Conservation (phyloP, 371 early-diverging fungal genomes). For the Mortierella sp. region DNA sequence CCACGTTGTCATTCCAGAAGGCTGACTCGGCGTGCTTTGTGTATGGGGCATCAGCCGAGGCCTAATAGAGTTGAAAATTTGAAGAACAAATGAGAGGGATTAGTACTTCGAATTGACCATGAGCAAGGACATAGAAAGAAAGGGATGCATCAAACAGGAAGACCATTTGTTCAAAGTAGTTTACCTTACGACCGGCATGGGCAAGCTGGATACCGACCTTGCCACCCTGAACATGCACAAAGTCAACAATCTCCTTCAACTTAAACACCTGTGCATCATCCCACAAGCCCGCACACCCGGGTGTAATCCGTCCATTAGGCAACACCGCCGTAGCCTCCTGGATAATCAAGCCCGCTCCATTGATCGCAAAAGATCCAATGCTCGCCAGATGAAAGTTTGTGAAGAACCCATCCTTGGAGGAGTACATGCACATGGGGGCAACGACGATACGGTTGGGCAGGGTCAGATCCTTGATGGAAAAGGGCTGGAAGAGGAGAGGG, state of each 20-base stretch:
- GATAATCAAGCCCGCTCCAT: constrained; percentile 82
- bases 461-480: constrained; percentile 69
- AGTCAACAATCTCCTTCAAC: constrained; percentile 75
- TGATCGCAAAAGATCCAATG: constrained; percentile 77
- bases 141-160: neutral
- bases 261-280: constrained; percentile 79
- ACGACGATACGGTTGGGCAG: constrained; percentile 85
- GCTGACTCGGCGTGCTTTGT: constrained; percentile 62
- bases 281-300: constrained; percentile 87
- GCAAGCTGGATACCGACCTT: constrained; percentile 83
- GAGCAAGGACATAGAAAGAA: neutral
- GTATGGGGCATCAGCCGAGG: constrained; percentile 67
- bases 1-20: constrained; percentile 85
- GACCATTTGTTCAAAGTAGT: neutral
- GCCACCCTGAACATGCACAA: constrained; percentile 74
- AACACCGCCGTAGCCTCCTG: constrained; percentile 87
- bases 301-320: constrained; percentile 85
- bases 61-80: constrained; percentile 57
- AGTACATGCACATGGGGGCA: constrained; percentile 88
- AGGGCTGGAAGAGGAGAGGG: constrained; percentile 74
- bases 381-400: constrained; percentile 80
- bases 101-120: neutral
- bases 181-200: constrained; percentile 86
- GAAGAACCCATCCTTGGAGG: constrained; percentile 66
- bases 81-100: neutral